phyloP scores from a whole-genome alignment of 23 red algal species.

The Gracilaria domingensis region DNA sequence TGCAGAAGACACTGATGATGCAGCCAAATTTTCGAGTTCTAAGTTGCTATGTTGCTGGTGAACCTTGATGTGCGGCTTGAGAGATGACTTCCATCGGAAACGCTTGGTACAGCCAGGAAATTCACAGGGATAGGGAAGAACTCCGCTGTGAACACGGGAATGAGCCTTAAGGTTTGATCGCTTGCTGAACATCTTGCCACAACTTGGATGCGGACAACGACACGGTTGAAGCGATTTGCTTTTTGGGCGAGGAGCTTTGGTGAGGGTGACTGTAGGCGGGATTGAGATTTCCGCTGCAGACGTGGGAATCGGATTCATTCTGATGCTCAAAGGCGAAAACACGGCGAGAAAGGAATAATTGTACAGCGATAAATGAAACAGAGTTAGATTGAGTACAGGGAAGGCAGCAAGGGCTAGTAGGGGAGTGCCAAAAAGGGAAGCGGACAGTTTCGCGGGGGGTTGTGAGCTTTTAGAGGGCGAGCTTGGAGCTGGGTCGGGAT shows the following conservation, averaged over 20 bases:
- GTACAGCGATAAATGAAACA: not conserved
- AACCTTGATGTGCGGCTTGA: slow-evolving; percentile 68
- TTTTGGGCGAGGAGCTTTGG: slow-evolving; percentile 29
- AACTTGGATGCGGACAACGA: slow-evolving; percentile 39
- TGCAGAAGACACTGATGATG: not conserved
- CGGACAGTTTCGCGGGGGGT: not conserved
- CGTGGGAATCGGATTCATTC: not conserved
- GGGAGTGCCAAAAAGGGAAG: not conserved
- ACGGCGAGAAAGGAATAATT: not conserved
- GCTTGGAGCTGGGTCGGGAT: not conserved
- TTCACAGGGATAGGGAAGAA: slow-evolving; percentile 64
- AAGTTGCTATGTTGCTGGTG: slow-evolving; percentile 2
- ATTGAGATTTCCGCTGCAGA: not conserved
- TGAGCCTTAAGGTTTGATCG: slow-evolving; percentile 79
- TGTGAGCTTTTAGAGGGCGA: not conserved
- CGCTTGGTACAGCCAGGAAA: slow-evolving; percentile 69
- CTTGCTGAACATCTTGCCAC: slow-evolving; percentile 81
- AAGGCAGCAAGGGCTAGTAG: too few relatives aligned
- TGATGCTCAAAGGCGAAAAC: not conserved
- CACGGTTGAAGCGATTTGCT: slow-evolving; percentile 73
- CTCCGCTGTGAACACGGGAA: slow-evolving; percentile 69
- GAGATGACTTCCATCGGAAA: slow-evolving; percentile 77
- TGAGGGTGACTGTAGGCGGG: not conserved
- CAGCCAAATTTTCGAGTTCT: not conserved
- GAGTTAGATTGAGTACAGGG: too few relatives aligned